Base-by-base conservation (phyloP, 192 early-diverging fungal genomes). In the Lobulomyces angularis region DNA sequence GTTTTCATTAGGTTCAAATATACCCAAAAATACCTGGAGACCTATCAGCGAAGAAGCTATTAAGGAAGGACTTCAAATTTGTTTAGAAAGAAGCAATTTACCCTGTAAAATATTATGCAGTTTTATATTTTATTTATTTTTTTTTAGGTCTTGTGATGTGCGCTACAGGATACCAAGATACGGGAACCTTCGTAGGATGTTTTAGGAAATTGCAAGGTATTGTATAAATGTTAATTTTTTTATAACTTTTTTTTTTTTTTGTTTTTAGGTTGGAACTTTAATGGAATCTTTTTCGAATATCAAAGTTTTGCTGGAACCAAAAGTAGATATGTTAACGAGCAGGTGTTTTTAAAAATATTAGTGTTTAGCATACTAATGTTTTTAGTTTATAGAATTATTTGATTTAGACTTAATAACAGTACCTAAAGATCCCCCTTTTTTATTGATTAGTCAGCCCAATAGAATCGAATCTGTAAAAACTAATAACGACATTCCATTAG, bases 211-310 rank as follows among this genome's bases (percentile, higher is more conserved):
- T 96, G 43, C 87, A 93, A 55, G 69, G n/a, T n/a, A n/a, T n/a
- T n/a, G n/a, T n/a, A n/a, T n/a, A n/a, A n/a, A n/a, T n/a, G n/a
- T n/a, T n/a, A n/a, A n/a, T n/a, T n/a, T n/a, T n/a, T n/a, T n/a
- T n/a, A n/a, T n/a, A n/a, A n/a, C n/a, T n/a, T n/a, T n/a, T n/a
- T n/a, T n/a, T n/a, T n/a, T n/a, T n/a, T n/a, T n/a, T n/a, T n/a
- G n/a, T n/a, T n/a, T n/a, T n/a, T n/a, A n/a, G n/a, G 81, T 24
- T 97, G 90, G 91, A 94, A 94, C 53, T 90, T 96, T 48, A 96
- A 88, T 49, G 88, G 90, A 1, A 95, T 91, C 46, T 74, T 92
- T 28, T 80, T 80, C n/a, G 93, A 81, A 79, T 97, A 93, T 49
- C 85, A 85, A n/a, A 77, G 76, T 41, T 95, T 82, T 65, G 90